Percentiles rank a stretch among this genome's conserved stretches.
phyloP scores from a whole-genome alignment of 2,329 filamentous ascomycete species.

The Emericellopsis atlantica region DNA sequence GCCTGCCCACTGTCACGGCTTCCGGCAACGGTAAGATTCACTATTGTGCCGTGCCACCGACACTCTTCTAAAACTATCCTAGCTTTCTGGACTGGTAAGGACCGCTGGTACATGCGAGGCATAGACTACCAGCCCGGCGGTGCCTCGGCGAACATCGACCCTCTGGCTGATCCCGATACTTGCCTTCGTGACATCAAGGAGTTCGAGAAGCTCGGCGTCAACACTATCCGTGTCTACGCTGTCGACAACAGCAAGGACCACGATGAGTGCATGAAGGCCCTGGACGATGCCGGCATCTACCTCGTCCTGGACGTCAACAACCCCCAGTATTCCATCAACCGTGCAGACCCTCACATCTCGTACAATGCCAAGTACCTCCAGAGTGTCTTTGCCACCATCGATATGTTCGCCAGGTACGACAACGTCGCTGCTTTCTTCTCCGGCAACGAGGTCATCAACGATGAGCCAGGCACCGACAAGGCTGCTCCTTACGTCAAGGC shows the following conservation, averaged over 20 bases:
- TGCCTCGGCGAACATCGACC: constrained; percentile 48
- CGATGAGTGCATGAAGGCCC: constrained; percentile 70
- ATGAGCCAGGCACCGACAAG: constrained; percentile 46
- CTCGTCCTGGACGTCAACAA: constrained; percentile 85
- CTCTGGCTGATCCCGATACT: constrained; percentile 55
- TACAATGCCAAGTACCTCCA: constrained; percentile 83
- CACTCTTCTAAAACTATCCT: background rate
- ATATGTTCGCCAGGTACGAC: constrained; percentile 68
- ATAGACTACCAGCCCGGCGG: constrained; percentile 53
- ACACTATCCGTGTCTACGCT: constrained; percentile 86
- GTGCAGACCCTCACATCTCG: constrained; percentile 58
- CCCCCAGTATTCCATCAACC: constrained; percentile 80
- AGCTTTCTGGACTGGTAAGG: constrained; percentile 42
- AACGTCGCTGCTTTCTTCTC: constrained; percentile 85
- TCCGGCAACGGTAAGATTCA: constrained; percentile 40
- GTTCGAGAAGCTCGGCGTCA: constrained; percentile 79
- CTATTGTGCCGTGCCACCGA: background rate
- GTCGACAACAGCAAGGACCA: constrained; percentile 78
- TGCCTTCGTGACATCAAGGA: constrained; percentile 72
- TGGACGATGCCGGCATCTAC: constrained; percentile 82
- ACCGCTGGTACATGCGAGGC: constrained; percentile 47
- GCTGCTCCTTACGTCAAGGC: constrained; percentile 68
- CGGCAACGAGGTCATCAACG: constrained; percentile 70
- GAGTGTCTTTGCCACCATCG: constrained; percentile 76
- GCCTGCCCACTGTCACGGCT: constrained; percentile 34